Conservation (phyloP, 345 rosid species). For the Garcia nutans region DNA sequence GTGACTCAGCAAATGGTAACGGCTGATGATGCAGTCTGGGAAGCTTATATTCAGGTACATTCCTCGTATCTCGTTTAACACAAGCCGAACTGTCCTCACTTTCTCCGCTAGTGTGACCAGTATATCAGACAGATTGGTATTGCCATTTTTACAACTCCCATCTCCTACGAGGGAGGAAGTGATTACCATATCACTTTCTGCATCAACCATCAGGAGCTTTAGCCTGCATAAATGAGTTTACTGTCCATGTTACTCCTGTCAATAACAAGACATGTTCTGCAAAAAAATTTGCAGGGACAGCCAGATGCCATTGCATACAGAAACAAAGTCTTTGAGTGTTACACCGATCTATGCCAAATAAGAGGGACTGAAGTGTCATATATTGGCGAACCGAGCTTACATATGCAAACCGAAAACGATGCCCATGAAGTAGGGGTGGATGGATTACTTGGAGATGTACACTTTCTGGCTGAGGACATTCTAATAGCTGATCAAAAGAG, state of each 20-base stretch:
- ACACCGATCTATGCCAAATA: conserved; percentile 51
- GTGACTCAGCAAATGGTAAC: conserved; percentile 48
- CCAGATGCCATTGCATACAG: conserved; percentile 55
- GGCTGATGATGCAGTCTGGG: conserved; percentile 58
- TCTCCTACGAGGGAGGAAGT: background rate
- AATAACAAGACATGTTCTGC: background rate
- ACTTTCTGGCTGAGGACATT: conserved; percentile 19
- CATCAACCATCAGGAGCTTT: background rate
- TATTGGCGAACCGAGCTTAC: conserved; percentile 28
- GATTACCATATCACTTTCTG: background rate
- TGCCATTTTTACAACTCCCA: background rate
- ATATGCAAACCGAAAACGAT: conserved; percentile 27
- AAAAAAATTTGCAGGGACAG: conserved; percentile 51
- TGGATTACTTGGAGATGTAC: conserved; percentile 24
- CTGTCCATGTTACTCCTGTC: background rate
- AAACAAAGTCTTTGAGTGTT: conserved; percentile 45
- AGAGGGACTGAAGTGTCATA: conserved; percentile 31
- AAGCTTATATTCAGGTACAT: conserved; percentile 55
- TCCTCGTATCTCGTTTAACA: background rate
- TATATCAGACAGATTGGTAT: background rate
- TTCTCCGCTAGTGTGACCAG: background rate
- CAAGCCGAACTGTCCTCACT: background rate
- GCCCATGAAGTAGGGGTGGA: conserved; percentile 33
- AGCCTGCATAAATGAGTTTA: background rate
- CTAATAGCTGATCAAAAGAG: conserved; percentile 35